Base-by-base conservation (phyloP, 2,329 filamentous ascomycete genomes). In the Claviceps fusiformis region DNA sequence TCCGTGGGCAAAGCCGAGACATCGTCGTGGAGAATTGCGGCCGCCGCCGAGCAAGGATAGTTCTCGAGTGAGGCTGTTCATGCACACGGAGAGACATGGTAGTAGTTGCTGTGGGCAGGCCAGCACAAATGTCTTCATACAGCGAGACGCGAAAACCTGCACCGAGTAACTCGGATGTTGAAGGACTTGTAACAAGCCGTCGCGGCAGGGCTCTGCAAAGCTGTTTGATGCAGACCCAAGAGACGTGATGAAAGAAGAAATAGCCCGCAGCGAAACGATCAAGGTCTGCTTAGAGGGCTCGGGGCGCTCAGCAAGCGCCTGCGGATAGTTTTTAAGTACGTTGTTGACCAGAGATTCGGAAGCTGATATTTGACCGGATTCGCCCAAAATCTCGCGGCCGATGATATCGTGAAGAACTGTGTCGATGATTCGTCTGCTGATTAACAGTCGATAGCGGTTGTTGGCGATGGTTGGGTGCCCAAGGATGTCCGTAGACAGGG, bases 91-190 rank as follows among this genome's bases (percentile, higher is more conserved):
- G 19, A 97, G 82, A 59, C 90, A 93, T 3, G 89, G 88, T 5
- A 97, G 74, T 6, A 98, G 80, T 65, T 97, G 92, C 61, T 95
- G 88, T 5, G 93, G 93, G 62, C 90, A 96, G 15, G 90, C 90
- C 47, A 95, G 76, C 0, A 95, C 88, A 64, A 97, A 93, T 0
- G 80, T 82, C 62, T 92, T 89, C 62, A 97, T 75, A 64, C 90
- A 95, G 58, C 87, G 81, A 5, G 93, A 89, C 1, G 89, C 85
- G 63, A 93, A 87, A 3, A 97, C 83, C 65, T 98, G 93, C 2
- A 98, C 93, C 5, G 90, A 93, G 69, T 97, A 97, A 70, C 89
- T 96, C 0, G 91, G 89, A 69, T 98, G 93, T 62, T 95, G 89
- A 31, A 97, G 75, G 6, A 95, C 88, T 67, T 96, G 90, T 44